phyloP scores from a whole-genome alignment of 2,329 filamentous ascomycete species.

The Chaetomiaceae sp. region DNA sequence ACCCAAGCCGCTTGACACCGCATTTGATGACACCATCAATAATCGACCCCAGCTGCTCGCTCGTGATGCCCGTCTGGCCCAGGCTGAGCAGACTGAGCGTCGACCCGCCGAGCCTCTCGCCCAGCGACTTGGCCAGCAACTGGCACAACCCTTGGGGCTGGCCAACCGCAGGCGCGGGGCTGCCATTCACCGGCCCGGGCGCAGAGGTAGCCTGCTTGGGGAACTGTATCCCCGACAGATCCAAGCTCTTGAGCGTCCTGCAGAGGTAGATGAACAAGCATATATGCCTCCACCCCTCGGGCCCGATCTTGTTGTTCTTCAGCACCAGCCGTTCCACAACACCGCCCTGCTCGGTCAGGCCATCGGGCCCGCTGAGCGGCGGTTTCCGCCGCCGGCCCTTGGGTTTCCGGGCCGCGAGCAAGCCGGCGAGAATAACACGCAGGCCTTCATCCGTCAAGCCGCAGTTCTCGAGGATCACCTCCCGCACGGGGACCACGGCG shows the following conservation, averaged over 20 bases:
- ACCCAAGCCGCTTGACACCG: conserved; percentile 71
- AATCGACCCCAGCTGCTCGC: conserved; percentile 67
- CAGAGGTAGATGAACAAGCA: conserved; percentile 88
- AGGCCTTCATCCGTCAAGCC: conserved; percentile 83
- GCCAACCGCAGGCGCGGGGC: background rate
- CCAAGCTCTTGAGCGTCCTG: conserved; percentile 76
- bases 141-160: conserved; percentile 50
- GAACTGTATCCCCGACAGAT: conserved; percentile 80
- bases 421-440: conserved; percentile 77
- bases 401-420: conserved; percentile 72
- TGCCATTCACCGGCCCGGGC: conserved; percentile 5
- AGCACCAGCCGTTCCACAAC: conserved; percentile 82
- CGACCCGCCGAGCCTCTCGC: conserved; percentile 69
- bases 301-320: conserved; percentile 87
- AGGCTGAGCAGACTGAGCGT: conserved; percentile 79
- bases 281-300: conserved; percentile 87
- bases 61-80: conserved; percentile 69
- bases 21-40: conserved; percentile 79
- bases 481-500: conserved; percentile 85
- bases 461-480: conserved; percentile 81
- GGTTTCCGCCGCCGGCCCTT: conserved; percentile 51
- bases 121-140: conserved; percentile 70
- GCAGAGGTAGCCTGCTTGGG: conserved; percentile 39
- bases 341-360: conserved; percentile 53
- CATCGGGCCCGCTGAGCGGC: conserved; percentile 35